These are phyloP conservation scores for Cytospora chrysosperma DNA, from an alignment of 2,329 filamentous ascomycete genomes.

Conservation along the genomic window DNA sequence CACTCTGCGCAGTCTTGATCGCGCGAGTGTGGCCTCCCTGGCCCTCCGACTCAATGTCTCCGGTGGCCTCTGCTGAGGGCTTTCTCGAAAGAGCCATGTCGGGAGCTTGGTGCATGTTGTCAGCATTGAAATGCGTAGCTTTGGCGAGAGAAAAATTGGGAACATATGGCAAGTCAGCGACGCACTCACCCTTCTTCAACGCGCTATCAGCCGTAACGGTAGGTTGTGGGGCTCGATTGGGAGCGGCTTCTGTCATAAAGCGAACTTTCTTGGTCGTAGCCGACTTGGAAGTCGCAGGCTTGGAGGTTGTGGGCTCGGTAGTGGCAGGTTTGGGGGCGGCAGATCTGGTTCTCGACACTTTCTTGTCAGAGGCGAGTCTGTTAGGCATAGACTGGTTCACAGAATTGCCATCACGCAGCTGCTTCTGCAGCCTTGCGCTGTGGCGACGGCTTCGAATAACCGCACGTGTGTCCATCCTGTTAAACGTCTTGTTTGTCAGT, in stretches of 20 bases:
- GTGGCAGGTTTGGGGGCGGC: too few species aligned
- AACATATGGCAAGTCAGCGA: neutral
- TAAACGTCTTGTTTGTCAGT: neutral
- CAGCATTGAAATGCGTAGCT: neutral
- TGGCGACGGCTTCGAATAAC: slow-evolving; percentile 5
- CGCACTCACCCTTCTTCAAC: neutral
- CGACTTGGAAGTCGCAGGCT: neutral
- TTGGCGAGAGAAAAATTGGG: neutral
- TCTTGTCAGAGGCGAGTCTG: neutral
- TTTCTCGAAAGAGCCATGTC: neutral
- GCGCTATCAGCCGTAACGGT: neutral
- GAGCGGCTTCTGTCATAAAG: neutral
- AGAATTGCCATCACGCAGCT: neutral
- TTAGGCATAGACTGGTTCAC: neutral
- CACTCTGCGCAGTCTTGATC: neutral
- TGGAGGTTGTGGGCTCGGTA: neutral
- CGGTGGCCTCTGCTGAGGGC: neutral
- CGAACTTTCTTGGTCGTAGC: neutral
- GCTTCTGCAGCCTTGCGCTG: neutral
- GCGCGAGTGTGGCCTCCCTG: neutral
- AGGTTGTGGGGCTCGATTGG: neutral
- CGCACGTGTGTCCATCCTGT: slow-evolving; percentile 8
- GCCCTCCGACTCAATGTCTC: neutral
- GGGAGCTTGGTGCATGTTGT: neutral
- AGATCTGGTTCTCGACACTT: neutral